A percentile compares a stretch with the other conserved stretches of the same genome.
phyloP scores from a whole-genome alignment of 345 rosid genomes.

The Eucalyptus brandiana region DNA sequence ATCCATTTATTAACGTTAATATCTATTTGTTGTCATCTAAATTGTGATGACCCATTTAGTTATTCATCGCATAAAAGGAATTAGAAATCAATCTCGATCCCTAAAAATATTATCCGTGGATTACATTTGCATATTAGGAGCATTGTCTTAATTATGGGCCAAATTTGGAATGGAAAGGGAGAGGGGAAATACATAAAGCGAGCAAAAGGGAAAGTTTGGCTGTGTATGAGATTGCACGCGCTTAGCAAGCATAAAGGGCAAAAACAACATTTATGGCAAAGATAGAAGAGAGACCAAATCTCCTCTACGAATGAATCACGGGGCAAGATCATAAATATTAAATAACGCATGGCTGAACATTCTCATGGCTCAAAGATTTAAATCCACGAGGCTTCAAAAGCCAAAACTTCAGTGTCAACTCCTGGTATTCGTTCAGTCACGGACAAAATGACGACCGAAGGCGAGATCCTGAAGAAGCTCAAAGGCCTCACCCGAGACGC shows the following conservation, averaged over 20 bases:
- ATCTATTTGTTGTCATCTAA: too few species aligned
- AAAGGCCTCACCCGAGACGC: conserved; percentile 24
- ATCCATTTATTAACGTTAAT: neutral
- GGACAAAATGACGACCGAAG: neutral
- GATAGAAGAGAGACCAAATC: neutral
- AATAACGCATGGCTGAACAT: neutral
- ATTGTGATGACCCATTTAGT: neutral
- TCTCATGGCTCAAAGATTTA: neutral
- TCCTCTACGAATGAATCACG: neutral
- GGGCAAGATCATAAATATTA: neutral
- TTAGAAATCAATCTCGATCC: neutral
- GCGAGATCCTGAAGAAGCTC: conserved; percentile 13
- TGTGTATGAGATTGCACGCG: neutral
- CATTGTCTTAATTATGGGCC: neutral
- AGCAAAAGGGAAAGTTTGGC: neutral
- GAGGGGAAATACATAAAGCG: neutral
- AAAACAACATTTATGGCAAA: neutral
- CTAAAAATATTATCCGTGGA: neutral
- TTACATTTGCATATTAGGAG: neutral
- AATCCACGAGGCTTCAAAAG: neutral
- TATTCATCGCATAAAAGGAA: neutral
- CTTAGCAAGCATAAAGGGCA: neutral
- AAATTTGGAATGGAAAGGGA: neutral
- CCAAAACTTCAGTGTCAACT: neutral
- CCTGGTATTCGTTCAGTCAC: neutral